Evolutionary conservation across 2,329 filamentous ascomycete genomes (phyloP), one percentile per base, ranked within the genome.

Genomic region (Fusarium camptoceras): DNA sequence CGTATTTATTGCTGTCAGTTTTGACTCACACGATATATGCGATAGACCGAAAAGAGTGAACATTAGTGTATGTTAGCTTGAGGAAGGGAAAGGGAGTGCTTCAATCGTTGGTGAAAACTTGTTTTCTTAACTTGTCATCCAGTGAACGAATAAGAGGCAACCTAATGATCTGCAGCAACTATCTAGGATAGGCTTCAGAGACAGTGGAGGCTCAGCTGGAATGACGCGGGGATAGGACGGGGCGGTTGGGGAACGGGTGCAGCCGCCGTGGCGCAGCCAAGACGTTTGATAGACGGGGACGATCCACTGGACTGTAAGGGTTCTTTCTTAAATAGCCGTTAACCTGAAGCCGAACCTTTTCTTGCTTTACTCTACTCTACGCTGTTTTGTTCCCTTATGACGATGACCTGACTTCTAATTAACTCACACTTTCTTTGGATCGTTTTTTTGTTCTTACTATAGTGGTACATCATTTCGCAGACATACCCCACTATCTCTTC

Each of bases 261-360:
- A 67, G 58, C 63, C 50, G 67, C 50, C 46, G 50, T 68, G 68
- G 67, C 67, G 55, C 55, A 71, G 68, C 44, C 47, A 15, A 27
- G 22, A 50, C 20, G 28, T 47, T 37, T 14, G 31, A 18, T 22
- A 31, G 28, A 27, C 28, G 18, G 20, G 55, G 30, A 54, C 11
- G 42, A 39, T 62, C 56, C 48, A 55, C 50, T 41, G 31, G 43
- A 55, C 50, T 41, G 31, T 31, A 34, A 24, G 25, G 25, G 37
- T 51, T 27, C 49, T 41, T 41, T 51, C 49, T 51, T 51, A 28
- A 51, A 51, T 28, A 25, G 18, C 22, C 31, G 27, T 49, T 20
- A 9, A 24, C 47, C 22, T 18, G 7, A 34, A 22, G 47, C 20
- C 12, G 7, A 24, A 31, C 10, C 28, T 16, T 22, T 49, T 31